Evolutionary conservation across 345 rosid species (phyloP), one percentile per base, ranked within the genome.

Genomic region (Eutrema heterophyllum): DNA sequence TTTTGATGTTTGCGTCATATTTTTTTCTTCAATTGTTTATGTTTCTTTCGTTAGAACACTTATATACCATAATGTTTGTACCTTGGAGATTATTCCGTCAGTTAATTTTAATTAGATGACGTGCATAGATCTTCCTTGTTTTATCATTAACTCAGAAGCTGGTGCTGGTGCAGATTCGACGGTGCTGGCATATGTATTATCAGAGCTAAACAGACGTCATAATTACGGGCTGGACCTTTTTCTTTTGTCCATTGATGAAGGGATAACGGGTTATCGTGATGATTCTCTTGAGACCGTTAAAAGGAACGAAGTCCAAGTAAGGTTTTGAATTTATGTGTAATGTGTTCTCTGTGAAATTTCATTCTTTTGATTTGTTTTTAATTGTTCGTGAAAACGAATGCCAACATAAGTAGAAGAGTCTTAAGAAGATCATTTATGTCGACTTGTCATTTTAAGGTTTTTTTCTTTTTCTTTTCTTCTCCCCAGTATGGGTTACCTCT

Each of bases 211-310:
- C 75, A 83, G 73, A 21, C 84, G 91, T 24, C 90, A 91, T 61
- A 76, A 72, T 62, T 94, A 94, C 43, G 92, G 90, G 1, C 40
- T 89, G 51, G 89, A 94, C 71, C 93, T 89, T 26, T 94, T 94
- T 76, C 89, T 94, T 13, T 77, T 94, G 67, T 94, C 97, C 0
- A 81, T 91, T 58, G 97, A 94, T 68, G 98, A 94, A 81, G 97
- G 97, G 35, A 94, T 91, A 45, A 89, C 96, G 0, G 98, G 98
- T 44, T 94, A 94, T 55, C 83, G 97, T 48, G 97, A 94, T 53
- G 97, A 94, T 72, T 94, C 98, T 3, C 97, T 94, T 41, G 91
- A 91, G 80, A 91, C 96, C 8, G 98, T 94, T 66, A 91, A 91
- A 81, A 77, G 98, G 68, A 94, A 94, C 54, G 97, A 92, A 86